phyloP scores from a whole-genome alignment of 2,329 filamentous ascomycete species.

The Amesomyces nigricolor region DNA sequence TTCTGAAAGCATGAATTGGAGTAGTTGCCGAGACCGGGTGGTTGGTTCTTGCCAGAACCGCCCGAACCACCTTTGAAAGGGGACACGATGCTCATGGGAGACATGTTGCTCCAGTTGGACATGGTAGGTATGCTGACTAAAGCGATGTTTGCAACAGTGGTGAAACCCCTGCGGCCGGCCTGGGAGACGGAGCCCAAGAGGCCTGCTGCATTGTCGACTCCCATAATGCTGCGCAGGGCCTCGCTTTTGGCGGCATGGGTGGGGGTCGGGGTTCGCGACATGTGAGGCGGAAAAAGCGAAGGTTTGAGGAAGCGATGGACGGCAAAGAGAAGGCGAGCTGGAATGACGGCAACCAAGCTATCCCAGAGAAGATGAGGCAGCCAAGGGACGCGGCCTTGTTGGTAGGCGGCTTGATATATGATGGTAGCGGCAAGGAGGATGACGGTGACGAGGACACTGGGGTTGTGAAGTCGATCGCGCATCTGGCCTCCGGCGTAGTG shows the following conservation, averaged over 20 bases:
- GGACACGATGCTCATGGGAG: too few relatives aligned
- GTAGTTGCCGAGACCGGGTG: constrained; percentile 74
- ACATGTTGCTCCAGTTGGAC: too few relatives aligned
- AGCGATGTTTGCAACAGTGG: constrained; percentile 44
- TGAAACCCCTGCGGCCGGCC: constrained; percentile 51
- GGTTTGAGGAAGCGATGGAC: constrained; percentile 51
- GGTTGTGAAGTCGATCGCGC: constrained; percentile 33
- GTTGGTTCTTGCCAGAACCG: constrained; percentile 36
- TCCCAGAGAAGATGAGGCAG: constrained; percentile 55
- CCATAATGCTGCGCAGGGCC: constrained; percentile 57
- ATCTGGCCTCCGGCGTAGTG: constrained; percentile 24
- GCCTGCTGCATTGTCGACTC: constrained; percentile 48
- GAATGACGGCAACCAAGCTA: constrained; percentile 50
- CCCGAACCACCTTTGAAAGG: constrained; percentile 20
- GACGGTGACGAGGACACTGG: constrained; percentile 33
- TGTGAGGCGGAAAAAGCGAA: constrained; percentile 37
- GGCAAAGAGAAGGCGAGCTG: constrained; percentile 51
- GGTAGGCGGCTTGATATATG: constrained; percentile 33
- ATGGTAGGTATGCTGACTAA: constrained; percentile 24
- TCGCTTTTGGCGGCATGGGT: constrained; percentile 58
- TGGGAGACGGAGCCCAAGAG: constrained; percentile 54
- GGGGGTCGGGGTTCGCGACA: constrained; percentile 31
- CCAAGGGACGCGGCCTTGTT: constrained; percentile 27
- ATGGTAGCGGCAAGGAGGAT: constrained; percentile 32
- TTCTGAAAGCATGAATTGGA: constrained; percentile 99